A percentile compares a stretch with the other conserved stretches of the same genome.
Evolutionary conservation across 179 eudicot species (phyloP).

Genomic region (Camellia oleifera): DNA sequence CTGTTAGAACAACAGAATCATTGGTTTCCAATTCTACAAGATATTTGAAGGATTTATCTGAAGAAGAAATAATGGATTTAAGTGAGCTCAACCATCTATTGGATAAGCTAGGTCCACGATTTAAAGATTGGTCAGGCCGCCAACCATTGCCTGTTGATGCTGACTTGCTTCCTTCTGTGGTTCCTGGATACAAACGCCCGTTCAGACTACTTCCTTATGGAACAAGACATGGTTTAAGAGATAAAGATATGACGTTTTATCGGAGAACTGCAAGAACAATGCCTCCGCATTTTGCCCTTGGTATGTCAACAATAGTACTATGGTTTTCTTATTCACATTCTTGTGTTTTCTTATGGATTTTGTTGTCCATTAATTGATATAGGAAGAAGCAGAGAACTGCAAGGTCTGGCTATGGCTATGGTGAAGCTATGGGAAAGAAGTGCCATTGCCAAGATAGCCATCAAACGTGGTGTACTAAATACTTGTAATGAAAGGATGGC

Average conservation of each 20-base stretch:
- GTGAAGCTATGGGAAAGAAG: constrained; percentile 88
- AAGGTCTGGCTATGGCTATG: constrained; percentile 93
- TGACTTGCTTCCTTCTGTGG: constrained; percentile 79
- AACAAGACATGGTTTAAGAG: constrained; percentile 44
- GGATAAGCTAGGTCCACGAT: constrained; percentile 83
- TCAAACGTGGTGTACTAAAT: constrained; percentile 87
- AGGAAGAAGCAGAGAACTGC: constrained; percentile 92
- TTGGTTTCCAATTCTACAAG: constrained; percentile 22
- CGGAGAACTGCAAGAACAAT: constrained; percentile 67
- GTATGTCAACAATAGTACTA: constrained; percentile 34
- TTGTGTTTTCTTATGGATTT: constrained; percentile 17
- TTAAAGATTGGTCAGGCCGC: constrained; percentile 80
- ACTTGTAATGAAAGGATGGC: constrained; percentile 94
- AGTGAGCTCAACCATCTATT: constrained; percentile 58
- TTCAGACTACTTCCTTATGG: constrained; percentile 84
- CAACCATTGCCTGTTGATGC: constrained; percentile 90
- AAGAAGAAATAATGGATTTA: constrained; percentile 51
- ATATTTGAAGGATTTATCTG: constrained; percentile 36
- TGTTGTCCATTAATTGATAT: constrained; percentile 15
- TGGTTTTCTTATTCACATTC: background rate
- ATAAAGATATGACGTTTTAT: constrained; percentile 56
- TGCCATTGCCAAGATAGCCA: constrained; percentile 96
- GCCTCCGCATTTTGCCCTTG: constrained; percentile 96
- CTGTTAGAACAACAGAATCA: constrained; percentile 19
- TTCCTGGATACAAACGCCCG: constrained; percentile 69